These are phyloP conservation scores for Rhodotorula diobovata DNA, from an alignment of 768 basidiomycete species.

Conservation along the genomic window DNA sequence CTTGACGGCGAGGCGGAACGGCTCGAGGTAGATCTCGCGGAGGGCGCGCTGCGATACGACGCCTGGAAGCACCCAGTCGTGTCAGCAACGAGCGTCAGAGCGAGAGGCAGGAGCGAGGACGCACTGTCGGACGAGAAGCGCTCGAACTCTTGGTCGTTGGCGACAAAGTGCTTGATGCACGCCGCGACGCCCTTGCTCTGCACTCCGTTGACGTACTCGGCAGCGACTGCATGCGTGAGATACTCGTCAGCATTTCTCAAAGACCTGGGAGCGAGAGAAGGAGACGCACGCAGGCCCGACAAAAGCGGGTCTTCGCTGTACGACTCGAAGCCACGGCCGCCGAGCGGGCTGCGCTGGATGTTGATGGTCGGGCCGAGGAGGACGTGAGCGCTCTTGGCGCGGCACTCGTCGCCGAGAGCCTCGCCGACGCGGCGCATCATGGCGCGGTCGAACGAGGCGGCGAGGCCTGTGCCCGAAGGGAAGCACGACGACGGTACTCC, in stretches of 20 bases:
- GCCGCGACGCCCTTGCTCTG: slow-evolving; percentile 43
- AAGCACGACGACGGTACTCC: slow-evolving; percentile 56
- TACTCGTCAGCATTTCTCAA: not conserved
- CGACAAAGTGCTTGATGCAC: slow-evolving; percentile 46
- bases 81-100: too few species aligned
- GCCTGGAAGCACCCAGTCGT: slow-evolving; percentile 16
- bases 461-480: slow-evolving; percentile 58
- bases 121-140: slow-evolving; percentile 22
- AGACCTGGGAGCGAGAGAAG: too few species aligned
- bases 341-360: slow-evolving; percentile 45
- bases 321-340: slow-evolving; percentile 47
- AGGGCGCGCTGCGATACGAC: slow-evolving; percentile 44
- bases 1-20: slow-evolving; percentile 46
- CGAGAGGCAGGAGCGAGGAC: not conserved
- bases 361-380: slow-evolving; percentile 46
- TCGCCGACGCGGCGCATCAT: slow-evolving; percentile 54
- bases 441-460: slow-evolving; percentile 57
- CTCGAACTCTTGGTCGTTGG: slow-evolving; percentile 36
- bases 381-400: slow-evolving; percentile 52
- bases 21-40: slow-evolving; percentile 48
- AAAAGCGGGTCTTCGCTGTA: slow-evolving; percentile 42
- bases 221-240: slow-evolving; percentile 25
- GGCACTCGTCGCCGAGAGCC: slow-evolving; percentile 57
- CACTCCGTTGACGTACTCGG: slow-evolving; percentile 42
- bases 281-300: slow-evolving; percentile 1